Percentiles rank a stretch among this genome's conserved stretches.
These are phyloP conservation scores for Microstegium vimineum DNA, from an alignment of 176 grass and related monocot species.

Conservation along the genomic window DNA sequence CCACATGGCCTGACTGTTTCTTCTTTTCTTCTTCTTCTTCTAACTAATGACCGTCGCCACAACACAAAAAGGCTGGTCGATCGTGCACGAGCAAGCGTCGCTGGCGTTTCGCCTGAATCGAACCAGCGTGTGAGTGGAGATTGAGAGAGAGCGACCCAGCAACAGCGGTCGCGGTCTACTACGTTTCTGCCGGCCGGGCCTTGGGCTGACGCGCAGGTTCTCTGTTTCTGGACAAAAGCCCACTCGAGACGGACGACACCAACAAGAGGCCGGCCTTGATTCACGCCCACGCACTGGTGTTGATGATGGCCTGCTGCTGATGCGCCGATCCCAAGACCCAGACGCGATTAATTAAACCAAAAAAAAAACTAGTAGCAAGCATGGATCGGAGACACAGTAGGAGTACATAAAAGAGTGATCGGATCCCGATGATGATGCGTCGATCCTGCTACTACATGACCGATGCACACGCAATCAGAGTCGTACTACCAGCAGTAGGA, in stretches of 20 bases:
- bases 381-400: not conserved
- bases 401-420: constrained; percentile 29
- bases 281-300: not conserved
- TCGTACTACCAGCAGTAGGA: no score
- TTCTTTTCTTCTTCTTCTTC: no score
- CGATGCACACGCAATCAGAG: constrained; percentile 19
- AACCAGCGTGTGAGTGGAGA: no score
- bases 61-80: no score
- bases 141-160: no score
- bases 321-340: not conserved
- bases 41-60: no score
- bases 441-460: not conserved
- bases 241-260: not conserved
- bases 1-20: no score
- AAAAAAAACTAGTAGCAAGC: not conserved
- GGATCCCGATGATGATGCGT: constrained; percentile 24
- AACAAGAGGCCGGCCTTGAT: not conserved
- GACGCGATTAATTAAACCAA: no score
- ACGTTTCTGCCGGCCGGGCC: no score
- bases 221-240: not conserved
- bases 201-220: not conserved
- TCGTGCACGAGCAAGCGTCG: not conserved
- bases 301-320: no score
- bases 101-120: not conserved
- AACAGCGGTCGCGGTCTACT: no score